Conservation (phyloP, 345 rosid genomes). For the Sisymbrium irio region DNA sequence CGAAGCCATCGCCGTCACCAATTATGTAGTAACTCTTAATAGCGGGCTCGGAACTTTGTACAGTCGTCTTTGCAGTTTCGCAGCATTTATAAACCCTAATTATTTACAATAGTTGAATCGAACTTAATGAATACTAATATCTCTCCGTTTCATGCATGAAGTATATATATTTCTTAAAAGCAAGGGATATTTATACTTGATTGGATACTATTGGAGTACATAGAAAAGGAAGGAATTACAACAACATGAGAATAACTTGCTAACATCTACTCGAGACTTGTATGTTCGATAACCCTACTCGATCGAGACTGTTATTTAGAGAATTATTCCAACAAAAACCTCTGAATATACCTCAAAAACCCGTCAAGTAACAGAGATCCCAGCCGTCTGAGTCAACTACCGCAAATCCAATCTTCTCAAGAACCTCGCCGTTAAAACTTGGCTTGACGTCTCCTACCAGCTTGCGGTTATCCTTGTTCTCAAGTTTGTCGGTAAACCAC, state of each 20-base stretch:
- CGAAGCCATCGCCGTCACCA: background rate
- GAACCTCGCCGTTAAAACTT: background rate
- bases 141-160: too few species aligned
- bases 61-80: background rate
- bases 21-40: background rate
- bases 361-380: background rate
- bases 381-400: background rate
- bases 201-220: background rate
- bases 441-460: background rate
- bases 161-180: background rate
- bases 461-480: background rate
- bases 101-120: background rate
- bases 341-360: constrained; percentile 9
- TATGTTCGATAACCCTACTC: background rate
- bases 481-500: constrained; percentile 8
- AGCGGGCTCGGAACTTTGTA: background rate
- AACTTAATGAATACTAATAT: too few species aligned
- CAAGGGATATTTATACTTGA: background rate
- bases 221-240: background rate
- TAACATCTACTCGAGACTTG: background rate
- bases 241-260: constrained; percentile 9
- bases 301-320: background rate
- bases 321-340: background rate
- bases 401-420: constrained; percentile 6
- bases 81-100: background rate